phyloP scores from a whole-genome alignment of 129 eudicot species.

The Pseudognaphalium luteoalbum region DNA sequence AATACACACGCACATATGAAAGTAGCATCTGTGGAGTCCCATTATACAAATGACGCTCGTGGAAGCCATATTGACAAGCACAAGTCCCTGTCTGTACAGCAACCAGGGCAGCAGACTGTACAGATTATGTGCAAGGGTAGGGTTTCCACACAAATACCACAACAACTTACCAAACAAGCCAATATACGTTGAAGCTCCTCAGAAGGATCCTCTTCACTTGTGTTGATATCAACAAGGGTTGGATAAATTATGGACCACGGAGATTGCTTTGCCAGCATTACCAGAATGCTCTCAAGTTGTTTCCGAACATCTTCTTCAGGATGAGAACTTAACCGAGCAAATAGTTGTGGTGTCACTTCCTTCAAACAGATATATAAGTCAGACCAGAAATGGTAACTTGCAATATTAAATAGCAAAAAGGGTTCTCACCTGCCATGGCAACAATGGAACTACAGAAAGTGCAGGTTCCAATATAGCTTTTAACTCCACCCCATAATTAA shows the following conservation, averaged over 20 bases:
- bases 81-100: background rate
- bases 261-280: conserved; percentile 86
- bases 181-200: conserved; percentile 85
- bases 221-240: conserved; percentile 84
- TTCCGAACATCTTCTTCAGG: conserved; percentile 88
- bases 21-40: background rate
- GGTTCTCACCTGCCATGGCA: conserved; percentile 89
- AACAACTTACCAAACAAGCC: conserved; percentile 70
- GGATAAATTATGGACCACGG: conserved; percentile 98
- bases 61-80: background rate
- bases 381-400: conserved; percentile 22
- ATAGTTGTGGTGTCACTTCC: conserved; percentile 95
- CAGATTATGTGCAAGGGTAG: background rate
- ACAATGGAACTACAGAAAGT: conserved; percentile 81
- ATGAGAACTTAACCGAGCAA: conserved; percentile 96
- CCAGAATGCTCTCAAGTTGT: conserved; percentile 74
- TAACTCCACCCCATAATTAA: conserved; percentile 88
- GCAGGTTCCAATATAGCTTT: conserved; percentile 80
- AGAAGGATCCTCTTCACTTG: conserved; percentile 70
- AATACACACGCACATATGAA: background rate
- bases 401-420: conserved; percentile 12
- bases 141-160: background rate
- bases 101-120: background rate
- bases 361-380: conserved; percentile 40
- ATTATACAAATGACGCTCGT: background rate